A percentile compares a stretch with the other conserved stretches of the same genome.
phyloP scores from a whole-genome alignment of 2,329 filamentous ascomycete species.

The Ceratocystis papillata region DNA sequence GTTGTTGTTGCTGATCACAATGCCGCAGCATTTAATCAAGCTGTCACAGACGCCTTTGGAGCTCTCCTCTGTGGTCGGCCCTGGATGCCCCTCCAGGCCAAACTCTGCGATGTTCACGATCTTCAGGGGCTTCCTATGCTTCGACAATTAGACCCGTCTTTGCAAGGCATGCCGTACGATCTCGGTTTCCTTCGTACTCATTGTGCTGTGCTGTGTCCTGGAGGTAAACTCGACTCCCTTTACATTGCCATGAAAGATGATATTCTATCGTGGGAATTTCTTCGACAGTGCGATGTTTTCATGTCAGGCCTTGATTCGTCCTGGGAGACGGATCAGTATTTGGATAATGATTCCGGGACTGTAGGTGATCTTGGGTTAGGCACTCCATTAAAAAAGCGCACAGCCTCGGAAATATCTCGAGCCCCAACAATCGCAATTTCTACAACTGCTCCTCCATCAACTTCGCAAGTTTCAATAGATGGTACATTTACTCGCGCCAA shows the following conservation, averaged over 20 bases:
- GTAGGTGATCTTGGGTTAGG: slow-evolving; percentile 20
- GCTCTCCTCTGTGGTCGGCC: slow-evolving; percentile 39
- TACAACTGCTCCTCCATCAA: neutral
- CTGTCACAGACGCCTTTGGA: slow-evolving; percentile 42
- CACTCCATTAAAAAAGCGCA: slow-evolving; percentile 35
- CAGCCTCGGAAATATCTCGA: slow-evolving; percentile 43
- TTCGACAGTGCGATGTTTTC: slow-evolving; percentile 40
- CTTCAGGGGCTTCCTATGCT: slow-evolving; percentile 50
- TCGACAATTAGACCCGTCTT: slow-evolving; percentile 39
- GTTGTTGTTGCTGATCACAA: slow-evolving; percentile 43
- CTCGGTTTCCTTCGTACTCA: slow-evolving; percentile 42
- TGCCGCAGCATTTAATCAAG: slow-evolving; percentile 39
- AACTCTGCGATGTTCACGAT: slow-evolving; percentile 45
- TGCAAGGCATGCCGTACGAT: slow-evolving; percentile 39
- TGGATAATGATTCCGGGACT: slow-evolving; percentile 34
- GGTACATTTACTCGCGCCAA: slow-evolving; percentile 17
- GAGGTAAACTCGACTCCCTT: slow-evolving; percentile 47
- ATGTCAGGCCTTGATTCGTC: slow-evolving; percentile 44
- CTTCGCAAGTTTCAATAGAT: slow-evolving; percentile 2
- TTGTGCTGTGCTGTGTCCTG: slow-evolving; percentile 46
- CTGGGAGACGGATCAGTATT: slow-evolving; percentile 42
- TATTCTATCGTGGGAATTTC: slow-evolving; percentile 46
- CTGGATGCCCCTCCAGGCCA: slow-evolving; percentile 50
- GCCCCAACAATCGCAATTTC: slow-evolving; percentile 27
- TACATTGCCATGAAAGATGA: slow-evolving; percentile 48